These are phyloP conservation scores for Hypoxylon sp. DNA, from an alignment of 2,329 filamentous ascomycete genomes.

Conservation along the genomic window DNA sequence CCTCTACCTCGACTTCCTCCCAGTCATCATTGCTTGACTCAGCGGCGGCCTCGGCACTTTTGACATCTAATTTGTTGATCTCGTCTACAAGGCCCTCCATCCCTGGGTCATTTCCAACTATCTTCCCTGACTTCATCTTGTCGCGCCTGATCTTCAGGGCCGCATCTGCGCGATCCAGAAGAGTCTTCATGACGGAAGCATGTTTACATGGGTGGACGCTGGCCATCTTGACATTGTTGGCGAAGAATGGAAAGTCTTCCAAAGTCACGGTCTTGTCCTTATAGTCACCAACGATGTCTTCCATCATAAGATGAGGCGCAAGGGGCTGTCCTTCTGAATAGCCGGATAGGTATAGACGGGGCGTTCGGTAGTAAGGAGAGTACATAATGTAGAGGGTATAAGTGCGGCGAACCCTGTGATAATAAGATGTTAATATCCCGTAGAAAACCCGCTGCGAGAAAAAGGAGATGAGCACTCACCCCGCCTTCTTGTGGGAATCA, in stretches of 20 bases:
- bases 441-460: not conserved
- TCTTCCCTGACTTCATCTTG: slow-evolving; percentile 77
- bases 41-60: slow-evolving; percentile 66
- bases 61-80: slow-evolving; percentile 75
- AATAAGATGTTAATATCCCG: slow-evolving; percentile 39
- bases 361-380: slow-evolving; percentile 95
- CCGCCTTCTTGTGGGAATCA: slow-evolving; percentile 62
- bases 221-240: slow-evolving; percentile 93
- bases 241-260: slow-evolving; percentile 97
- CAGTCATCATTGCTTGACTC: slow-evolving; percentile 72
- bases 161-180: slow-evolving; percentile 94
- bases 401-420: slow-evolving; percentile 82
- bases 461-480: slow-evolving; percentile 56
- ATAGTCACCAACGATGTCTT: slow-evolving; percentile 96
- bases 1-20: slow-evolving; percentile 78
- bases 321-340: slow-evolving; percentile 88
- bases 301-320: slow-evolving; percentile 90
- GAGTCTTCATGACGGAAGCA: slow-evolving; percentile 96
- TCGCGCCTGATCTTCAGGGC: slow-evolving; percentile 90
- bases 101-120: slow-evolving; percentile 67
- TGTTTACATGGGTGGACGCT: slow-evolving; percentile 98
- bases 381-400: slow-evolving; percentile 99
- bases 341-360: slow-evolving; percentile 93
- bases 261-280: slow-evolving; percentile 99
- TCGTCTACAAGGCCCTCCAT: slow-evolving; percentile 91